Conservation (phyloP, 148 eudicot species). For the Fagopyrum esculentum region DNA sequence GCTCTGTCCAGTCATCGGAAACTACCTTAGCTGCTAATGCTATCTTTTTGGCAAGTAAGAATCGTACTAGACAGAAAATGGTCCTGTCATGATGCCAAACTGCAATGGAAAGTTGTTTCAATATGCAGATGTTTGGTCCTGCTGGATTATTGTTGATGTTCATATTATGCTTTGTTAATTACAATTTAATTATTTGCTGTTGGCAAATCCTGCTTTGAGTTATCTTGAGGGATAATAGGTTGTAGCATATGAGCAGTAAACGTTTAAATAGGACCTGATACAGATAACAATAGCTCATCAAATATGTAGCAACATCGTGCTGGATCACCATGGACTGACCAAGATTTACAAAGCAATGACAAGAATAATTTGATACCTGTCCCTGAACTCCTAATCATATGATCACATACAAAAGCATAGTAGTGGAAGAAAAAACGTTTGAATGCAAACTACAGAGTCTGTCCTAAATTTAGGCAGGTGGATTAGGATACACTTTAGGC, state of each 20-base stretch:
- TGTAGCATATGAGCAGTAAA: no score
- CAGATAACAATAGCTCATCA: no score
- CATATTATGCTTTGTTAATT: not conserved
- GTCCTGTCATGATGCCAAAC: not conserved
- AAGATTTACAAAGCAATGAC: not conserved
- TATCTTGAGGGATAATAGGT: not conserved
- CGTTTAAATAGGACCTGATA: no score
- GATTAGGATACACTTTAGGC: conserved; percentile 68
- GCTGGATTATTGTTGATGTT: not conserved
- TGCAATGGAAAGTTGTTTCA: not conserved
- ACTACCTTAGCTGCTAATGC: conserved; percentile 1
- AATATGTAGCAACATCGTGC: not conserved
- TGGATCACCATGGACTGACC: not conserved
- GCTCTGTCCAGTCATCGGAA: not conserved
- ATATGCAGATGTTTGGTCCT: not conserved
- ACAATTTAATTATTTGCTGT: not conserved
- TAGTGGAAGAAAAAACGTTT: not conserved
- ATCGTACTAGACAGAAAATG: not conserved
- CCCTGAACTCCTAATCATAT: not conserved
- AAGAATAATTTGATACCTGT: not conserved
- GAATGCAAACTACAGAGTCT: conserved; percentile 5
- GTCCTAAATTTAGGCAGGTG: conserved; percentile 38
- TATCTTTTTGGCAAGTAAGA: not conserved
- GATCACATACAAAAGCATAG: not conserved
- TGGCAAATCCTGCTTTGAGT: not conserved